Evolutionary conservation across 495 filamentous ascomycete species (phyloP).

Genomic region (Aspergillus carlsbadensis): DNA sequence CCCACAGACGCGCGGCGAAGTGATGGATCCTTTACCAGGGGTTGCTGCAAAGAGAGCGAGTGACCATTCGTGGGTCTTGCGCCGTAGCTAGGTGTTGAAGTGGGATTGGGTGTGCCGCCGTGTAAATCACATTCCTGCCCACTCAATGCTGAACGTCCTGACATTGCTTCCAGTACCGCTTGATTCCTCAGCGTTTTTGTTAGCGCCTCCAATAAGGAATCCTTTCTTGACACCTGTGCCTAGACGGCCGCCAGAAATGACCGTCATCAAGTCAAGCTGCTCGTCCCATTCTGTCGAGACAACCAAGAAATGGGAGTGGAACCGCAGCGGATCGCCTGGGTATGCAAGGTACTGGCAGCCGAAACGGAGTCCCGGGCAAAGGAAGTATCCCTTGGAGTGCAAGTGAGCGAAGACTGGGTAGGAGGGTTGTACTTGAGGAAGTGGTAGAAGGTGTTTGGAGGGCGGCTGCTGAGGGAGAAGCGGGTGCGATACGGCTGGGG

Average conservation of each 20-base stretch:
- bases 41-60: too few species aligned
- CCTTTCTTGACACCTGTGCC: slow-evolving; percentile 96
- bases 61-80: not conserved
- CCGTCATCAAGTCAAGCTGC: slow-evolving; percentile 75
- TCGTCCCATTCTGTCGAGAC: slow-evolving; percentile 81
- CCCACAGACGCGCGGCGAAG: too few species aligned
- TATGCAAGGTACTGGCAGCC: slow-evolving; percentile 93
- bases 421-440: slow-evolving; percentile 48
- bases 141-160: slow-evolving; percentile 75
- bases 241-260: slow-evolving; percentile 81
- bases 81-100: not conserved
- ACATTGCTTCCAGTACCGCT: slow-evolving; percentile 38
- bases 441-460: slow-evolving; percentile 28
- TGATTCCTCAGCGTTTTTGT: slow-evolving; percentile 28
- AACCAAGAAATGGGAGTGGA: slow-evolving; percentile 89
- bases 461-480: slow-evolving; percentile 40
- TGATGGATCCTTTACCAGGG: too few species aligned
- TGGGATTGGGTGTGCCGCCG: not conserved
- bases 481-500: slow-evolving; percentile 60
- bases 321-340: slow-evolving; percentile 90
- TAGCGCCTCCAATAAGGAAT: slow-evolving; percentile 76
- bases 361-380: slow-evolving; percentile 89
- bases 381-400: slow-evolving; percentile 77
- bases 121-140: slow-evolving; percentile 70
- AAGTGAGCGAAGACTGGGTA: slow-evolving; percentile 63